A percentile compares a stretch with the other conserved stretches of the same genome.
Conservation (phyloP, 2,329 filamentous ascomycete species). For the Diaporthe helianthi region DNA sequence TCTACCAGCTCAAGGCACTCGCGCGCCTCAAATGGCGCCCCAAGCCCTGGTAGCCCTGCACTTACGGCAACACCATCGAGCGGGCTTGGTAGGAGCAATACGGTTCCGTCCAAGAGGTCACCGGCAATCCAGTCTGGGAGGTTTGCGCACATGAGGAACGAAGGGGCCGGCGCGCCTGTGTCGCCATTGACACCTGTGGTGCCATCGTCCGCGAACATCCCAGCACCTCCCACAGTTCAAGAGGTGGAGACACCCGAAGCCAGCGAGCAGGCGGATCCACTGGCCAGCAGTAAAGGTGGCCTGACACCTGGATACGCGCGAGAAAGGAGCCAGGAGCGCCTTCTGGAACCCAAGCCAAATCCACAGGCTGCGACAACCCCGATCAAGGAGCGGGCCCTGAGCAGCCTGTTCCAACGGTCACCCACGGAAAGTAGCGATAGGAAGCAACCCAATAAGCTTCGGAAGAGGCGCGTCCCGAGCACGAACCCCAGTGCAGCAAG, state of each 20-base stretch:
- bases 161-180: constrained; percentile 41
- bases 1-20: constrained; percentile 93
- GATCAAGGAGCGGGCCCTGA: constrained; percentile 70
- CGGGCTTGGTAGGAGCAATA: constrained; percentile 76
- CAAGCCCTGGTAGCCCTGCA: constrained; percentile 72
- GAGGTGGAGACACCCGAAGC: constrained; percentile 44
- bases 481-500: constrained; percentile 89
- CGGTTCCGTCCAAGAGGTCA: constrained; percentile 88
- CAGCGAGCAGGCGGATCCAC: constrained; percentile 32
- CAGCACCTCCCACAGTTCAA: constrained; percentile 48
- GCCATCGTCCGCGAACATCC: constrained; percentile 56
- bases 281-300: constrained; percentile 21
- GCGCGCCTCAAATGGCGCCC: constrained; percentile 72
- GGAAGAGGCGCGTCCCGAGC: constrained; percentile 83
- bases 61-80: constrained; percentile 62
- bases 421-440: constrained; percentile 68
- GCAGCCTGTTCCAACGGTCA: constrained; percentile 74
- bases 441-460: constrained; percentile 86
- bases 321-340: constrained; percentile 58
- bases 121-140: constrained; percentile 72
- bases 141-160: constrained; percentile 59
- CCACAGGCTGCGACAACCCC: constrained; percentile 53
- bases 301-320: constrained; percentile 35
- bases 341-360: constrained; percentile 48
- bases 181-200: constrained; percentile 47